Conservation (phyloP, 352 stramenopile species). For the Globisporangium yorkense region DNA sequence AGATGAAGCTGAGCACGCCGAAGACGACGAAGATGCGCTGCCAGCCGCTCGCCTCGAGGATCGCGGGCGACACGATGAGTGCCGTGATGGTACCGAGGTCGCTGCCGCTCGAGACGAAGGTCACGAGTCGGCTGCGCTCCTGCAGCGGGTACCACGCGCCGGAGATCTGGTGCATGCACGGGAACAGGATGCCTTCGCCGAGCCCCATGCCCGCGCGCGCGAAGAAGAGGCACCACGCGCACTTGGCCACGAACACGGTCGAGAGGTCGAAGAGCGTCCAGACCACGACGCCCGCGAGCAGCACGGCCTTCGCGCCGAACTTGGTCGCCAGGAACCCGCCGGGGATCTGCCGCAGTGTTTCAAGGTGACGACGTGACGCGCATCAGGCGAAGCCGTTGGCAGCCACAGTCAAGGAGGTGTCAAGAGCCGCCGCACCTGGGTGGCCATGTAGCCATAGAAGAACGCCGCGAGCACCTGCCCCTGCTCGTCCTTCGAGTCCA, state of each 20-base stretch:
- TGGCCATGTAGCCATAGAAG: constrained; percentile 87
- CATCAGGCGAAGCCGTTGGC: too few species aligned
- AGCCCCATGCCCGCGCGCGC: constrained; percentile 77
- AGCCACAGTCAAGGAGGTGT: too few species aligned
- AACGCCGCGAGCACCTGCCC: constrained; percentile 80
- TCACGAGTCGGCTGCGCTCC: constrained; percentile 74
- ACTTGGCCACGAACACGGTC: constrained; percentile 58
- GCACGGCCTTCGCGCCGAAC: constrained; percentile 66
- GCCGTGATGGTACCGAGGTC: constrained; percentile 80
- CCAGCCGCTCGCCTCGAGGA: constrained; percentile 61
- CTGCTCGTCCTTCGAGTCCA: constrained; percentile 69
- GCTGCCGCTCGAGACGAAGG: constrained; percentile 69
- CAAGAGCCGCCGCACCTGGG: constrained; percentile 38
- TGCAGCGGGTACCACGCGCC: constrained; percentile 78
- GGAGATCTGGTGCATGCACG: constrained; percentile 86
- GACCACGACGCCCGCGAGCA: constrained; percentile 69
- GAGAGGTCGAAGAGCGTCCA: constrained; percentile 85
- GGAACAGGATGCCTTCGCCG: constrained; percentile 83
- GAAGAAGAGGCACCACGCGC: constrained; percentile 64
- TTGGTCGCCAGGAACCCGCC: constrained; percentile 69
- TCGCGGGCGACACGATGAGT: constrained; percentile 63
- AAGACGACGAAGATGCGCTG: constrained; percentile 77
- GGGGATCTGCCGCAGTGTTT: constrained; percentile 33
- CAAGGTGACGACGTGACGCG: too few species aligned
- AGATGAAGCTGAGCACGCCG: constrained; percentile 68